Evolutionary conservation across 148 eudicot genomes (phyloP).

Genomic region (Chenopodium album): DNA sequence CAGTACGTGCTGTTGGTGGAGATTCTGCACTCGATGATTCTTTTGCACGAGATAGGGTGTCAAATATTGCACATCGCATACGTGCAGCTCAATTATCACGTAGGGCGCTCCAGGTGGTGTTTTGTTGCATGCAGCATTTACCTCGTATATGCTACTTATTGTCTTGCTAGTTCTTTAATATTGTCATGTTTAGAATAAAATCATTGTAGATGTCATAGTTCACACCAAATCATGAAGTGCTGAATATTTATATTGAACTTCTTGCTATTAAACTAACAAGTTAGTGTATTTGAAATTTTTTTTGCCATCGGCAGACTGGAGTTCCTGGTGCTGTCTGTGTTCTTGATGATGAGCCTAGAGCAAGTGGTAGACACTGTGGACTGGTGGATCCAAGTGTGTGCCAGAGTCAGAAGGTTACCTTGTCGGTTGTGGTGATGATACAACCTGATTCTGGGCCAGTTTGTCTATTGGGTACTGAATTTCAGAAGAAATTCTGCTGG

Average conservation of each 20-base stretch:
- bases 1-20: constrained; percentile 97
- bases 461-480: constrained; percentile 90
- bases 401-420: constrained; percentile 71
- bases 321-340: constrained; percentile 82
- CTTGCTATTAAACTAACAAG: background rate
- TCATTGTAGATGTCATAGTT: background rate
- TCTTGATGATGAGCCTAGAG: constrained; percentile 95
- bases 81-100: constrained; percentile 86
- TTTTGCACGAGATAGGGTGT: constrained; percentile 95
- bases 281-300: background rate
- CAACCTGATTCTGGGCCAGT: constrained; percentile 99
- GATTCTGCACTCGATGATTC: constrained; percentile 97
- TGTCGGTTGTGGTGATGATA: constrained; percentile 81
- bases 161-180: background rate
- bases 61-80: constrained; percentile 83
- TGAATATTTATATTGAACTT: background rate
- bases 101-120: constrained; percentile 77
- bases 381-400: constrained; percentile 77
- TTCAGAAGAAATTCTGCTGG: constrained; percentile 82
- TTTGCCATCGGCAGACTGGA: constrained; percentile 64
- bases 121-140: background rate
- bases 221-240: background rate
- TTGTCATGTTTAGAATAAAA: background rate
- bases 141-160: background rate
- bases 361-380: constrained; percentile 83